phyloP scores from a whole-genome alignment of 2,329 filamentous ascomycete species.

The Cordyceps cicadae region DNA sequence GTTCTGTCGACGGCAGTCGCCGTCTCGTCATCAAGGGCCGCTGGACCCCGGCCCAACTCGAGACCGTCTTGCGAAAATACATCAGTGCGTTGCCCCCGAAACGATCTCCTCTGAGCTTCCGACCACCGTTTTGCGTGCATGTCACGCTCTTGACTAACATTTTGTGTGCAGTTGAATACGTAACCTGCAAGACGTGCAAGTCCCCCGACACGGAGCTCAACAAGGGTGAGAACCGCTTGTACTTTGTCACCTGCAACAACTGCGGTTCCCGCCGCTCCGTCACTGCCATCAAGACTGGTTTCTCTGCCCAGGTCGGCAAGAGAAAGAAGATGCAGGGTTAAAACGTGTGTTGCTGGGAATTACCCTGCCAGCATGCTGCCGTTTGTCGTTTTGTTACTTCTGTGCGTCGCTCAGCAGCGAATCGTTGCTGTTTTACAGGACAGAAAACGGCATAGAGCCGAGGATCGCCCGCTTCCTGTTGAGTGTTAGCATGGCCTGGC shows the following conservation, averaged over 20 bases:
- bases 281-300: constrained; percentile 99
- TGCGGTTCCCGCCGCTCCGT: constrained; percentile 79
- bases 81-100: constrained; percentile 56
- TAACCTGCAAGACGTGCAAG: constrained; percentile 97
- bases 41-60: constrained; percentile 99
- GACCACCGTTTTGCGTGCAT: background rate
- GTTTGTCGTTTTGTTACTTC: no score
- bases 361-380: background rate
- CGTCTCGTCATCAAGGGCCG: constrained; percentile 97
- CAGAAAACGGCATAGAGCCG: no score
- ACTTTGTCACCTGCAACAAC: constrained; percentile 93
- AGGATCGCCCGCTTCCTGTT: no score
- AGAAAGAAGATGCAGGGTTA: constrained; percentile 89
- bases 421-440: no score
- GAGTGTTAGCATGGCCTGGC: no score
- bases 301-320: constrained; percentile 99
- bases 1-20: constrained; percentile 86
- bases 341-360: constrained; percentile 5
- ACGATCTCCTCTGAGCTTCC: background rate
- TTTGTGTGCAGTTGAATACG: constrained; percentile 66
- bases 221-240: constrained; percentile 98
- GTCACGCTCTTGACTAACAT: constrained; percentile 21
- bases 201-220: constrained; percentile 90
- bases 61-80: constrained; percentile 92
- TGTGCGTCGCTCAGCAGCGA: no score